phyloP scores from a whole-genome alignment of 176 grass and related monocot species.

The Oryza longistaminata region DNA sequence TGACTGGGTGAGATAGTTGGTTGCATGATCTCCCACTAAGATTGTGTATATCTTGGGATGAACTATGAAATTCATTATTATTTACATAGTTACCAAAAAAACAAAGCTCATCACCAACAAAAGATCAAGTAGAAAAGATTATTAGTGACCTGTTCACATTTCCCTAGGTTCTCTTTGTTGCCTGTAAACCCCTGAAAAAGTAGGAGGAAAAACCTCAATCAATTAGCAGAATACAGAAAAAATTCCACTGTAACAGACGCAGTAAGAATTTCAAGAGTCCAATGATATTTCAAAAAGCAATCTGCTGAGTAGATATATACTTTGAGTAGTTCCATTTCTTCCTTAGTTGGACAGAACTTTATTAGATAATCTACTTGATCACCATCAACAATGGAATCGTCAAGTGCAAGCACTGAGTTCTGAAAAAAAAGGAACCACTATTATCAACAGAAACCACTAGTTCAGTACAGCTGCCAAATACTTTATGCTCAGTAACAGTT shows the following conservation, averaged over 20 bases:
- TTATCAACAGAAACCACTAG: constrained; percentile 13
- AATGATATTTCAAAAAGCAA: constrained; percentile 44
- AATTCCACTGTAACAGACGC: neutral
- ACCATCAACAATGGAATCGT: constrained; percentile 78
- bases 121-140: constrained; percentile 17
- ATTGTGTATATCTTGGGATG: neutral
- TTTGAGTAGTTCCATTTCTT: constrained; percentile 86
- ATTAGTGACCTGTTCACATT: constrained; percentile 89
- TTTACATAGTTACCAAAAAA: neutral
- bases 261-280: neutral
- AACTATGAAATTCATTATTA: neutral
- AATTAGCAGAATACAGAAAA: constrained; percentile 10
- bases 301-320: constrained; percentile 45
- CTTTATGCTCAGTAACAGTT: neutral
- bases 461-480: constrained; percentile 12
- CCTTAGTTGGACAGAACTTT: constrained; percentile 97
- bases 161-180: constrained; percentile 77
- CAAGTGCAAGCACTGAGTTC: constrained; percentile 73
- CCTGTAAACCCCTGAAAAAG: constrained; percentile 71
- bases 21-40: neutral
- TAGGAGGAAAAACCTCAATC: neutral
- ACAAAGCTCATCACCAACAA: neutral
- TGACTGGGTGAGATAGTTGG: constrained; percentile 6
- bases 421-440: constrained; percentile 35
- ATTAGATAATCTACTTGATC: constrained; percentile 93